These are phyloP conservation scores for Fragosphaeria purpurea DNA, from an alignment of 2,329 filamentous ascomycete species.

Conservation along the genomic window DNA sequence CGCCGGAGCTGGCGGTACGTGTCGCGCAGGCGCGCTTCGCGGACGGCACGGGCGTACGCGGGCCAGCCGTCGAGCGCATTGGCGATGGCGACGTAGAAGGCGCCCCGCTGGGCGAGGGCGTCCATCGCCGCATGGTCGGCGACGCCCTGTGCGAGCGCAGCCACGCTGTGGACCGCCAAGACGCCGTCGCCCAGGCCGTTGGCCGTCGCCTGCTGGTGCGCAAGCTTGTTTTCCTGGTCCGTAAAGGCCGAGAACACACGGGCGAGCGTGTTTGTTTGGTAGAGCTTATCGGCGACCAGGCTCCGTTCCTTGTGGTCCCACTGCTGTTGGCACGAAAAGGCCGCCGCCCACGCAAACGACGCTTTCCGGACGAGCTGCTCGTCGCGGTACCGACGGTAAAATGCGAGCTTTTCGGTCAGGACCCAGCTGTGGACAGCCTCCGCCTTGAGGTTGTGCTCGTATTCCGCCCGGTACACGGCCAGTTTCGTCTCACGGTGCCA, in stretches of 20 bases:
- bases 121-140: slow-evolving; percentile 4
- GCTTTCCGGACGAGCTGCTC: slow-evolving; percentile 9
- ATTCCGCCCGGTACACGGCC: slow-evolving; percentile 11
- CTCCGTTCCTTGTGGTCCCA: not conserved
- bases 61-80: slow-evolving; percentile 13
- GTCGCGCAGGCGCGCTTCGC: slow-evolving; percentile 11
- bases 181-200: not conserved
- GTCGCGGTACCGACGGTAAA: slow-evolving; percentile 16
- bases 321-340: not conserved
- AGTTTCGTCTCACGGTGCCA: slow-evolving; percentile 21
- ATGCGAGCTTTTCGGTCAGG: slow-evolving; percentile 18
- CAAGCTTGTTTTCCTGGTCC: not conserved
- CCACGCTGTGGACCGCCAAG: not conserved
- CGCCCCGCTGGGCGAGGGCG: slow-evolving; percentile 11
- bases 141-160: not conserved
- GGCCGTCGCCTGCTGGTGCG: not conserved
- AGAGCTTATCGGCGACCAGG: slow-evolving; percentile 1
- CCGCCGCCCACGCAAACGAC: not conserved
- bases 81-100: slow-evolving; percentile 13
- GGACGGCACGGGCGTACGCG: slow-evolving; percentile 5
- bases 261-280: not conserved
- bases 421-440: slow-evolving; percentile 18
- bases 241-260: not conserved
- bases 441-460: slow-evolving; percentile 11
- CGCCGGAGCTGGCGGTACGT: slow-evolving; percentile 13